Conservation (phyloP, 2,329 filamentous ascomycete species). For the Colletotrichum gloeosporioides region DNA sequence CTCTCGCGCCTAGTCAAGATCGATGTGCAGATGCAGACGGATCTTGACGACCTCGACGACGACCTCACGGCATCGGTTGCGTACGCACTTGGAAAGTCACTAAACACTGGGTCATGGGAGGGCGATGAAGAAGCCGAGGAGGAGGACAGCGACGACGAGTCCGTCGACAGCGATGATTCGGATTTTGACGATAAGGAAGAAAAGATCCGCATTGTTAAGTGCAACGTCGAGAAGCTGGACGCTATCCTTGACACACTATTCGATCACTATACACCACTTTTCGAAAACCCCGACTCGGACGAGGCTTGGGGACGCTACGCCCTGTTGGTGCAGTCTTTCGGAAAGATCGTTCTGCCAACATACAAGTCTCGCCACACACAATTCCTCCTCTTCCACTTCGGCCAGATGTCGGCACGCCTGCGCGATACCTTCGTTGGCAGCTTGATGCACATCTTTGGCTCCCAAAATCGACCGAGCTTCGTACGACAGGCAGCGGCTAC, state of each 20-base stretch:
- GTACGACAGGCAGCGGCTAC: slow-evolving; percentile 79
- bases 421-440: slow-evolving; percentile 84
- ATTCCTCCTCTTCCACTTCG: slow-evolving; percentile 95
- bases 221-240: slow-evolving; percentile 91
- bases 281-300: slow-evolving; percentile 71
- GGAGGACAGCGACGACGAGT: slow-evolving; percentile 74
- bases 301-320: slow-evolving; percentile 77
- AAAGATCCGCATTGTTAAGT: slow-evolving; percentile 74
- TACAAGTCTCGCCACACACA: slow-evolving; percentile 93
- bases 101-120: slow-evolving; percentile 42
- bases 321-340: slow-evolving; percentile 83
- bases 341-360: slow-evolving; percentile 85
- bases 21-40: slow-evolving; percentile 92
- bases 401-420: slow-evolving; percentile 78
- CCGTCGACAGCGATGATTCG: slow-evolving; percentile 72
- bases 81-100: slow-evolving; percentile 50
- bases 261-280: slow-evolving; percentile 76
- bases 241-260: slow-evolving; percentile 89
- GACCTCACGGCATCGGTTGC: slow-evolving; percentile 79
- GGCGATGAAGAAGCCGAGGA: slow-evolving; percentile 62
- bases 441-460: slow-evolving; percentile 64
- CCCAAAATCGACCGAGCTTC: slow-evolving; percentile 51
- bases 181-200: slow-evolving; percentile 68
- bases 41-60: slow-evolving; percentile 92
- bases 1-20: slow-evolving; percentile 90